phyloP scores from a whole-genome alignment of 805 yeast genomes.

The Peterozyma xylosa region DNA sequence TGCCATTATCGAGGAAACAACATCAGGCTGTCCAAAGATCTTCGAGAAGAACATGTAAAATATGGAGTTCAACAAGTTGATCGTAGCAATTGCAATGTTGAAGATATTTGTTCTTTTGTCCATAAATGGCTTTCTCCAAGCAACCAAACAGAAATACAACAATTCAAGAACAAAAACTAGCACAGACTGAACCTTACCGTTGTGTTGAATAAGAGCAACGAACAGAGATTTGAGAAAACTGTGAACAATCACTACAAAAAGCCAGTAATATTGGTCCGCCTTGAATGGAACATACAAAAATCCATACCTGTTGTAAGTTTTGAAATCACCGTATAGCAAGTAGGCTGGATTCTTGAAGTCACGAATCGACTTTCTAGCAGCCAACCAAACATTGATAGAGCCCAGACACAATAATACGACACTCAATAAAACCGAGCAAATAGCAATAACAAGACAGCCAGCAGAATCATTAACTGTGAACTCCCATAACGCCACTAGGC shows the following conservation, averaged over 20 bases:
- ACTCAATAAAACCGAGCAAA: slow-evolving; percentile 53
- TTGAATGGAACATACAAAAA: slow-evolving; percentile 86
- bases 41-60: slow-evolving; percentile 87
- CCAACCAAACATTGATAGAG: slow-evolving; percentile 58
- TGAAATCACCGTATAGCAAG: slow-evolving; percentile 76
- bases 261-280: slow-evolving; percentile 83
- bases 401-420: slow-evolving; percentile 63
- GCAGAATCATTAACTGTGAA: slow-evolving; percentile 76
- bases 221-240: slow-evolving; percentile 69
- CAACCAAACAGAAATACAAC: slow-evolving; percentile 53
- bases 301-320: slow-evolving; percentile 79
- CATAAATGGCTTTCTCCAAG: slow-evolving; percentile 81
- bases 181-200: slow-evolving; percentile 79
- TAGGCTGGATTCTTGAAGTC: slow-evolving; percentile 90
- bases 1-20: slow-evolving; percentile 89
- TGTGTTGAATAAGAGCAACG: slow-evolving; percentile 76
- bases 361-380: slow-evolving; percentile 64
- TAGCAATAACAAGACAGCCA: slow-evolving; percentile 77
- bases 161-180: slow-evolving; percentile 72
- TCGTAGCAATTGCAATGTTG: slow-evolving; percentile 78
- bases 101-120: slow-evolving; percentile 92
- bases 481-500: slow-evolving; percentile 83
- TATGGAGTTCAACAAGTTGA: slow-evolving; percentile 74
- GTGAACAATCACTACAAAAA: slow-evolving; percentile 56
- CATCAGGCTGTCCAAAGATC: slow-evolving; percentile 73